These are phyloP conservation scores for Puya raimondii DNA, from an alignment of 176 grass and related monocot species.

Conservation along the genomic window DNA sequence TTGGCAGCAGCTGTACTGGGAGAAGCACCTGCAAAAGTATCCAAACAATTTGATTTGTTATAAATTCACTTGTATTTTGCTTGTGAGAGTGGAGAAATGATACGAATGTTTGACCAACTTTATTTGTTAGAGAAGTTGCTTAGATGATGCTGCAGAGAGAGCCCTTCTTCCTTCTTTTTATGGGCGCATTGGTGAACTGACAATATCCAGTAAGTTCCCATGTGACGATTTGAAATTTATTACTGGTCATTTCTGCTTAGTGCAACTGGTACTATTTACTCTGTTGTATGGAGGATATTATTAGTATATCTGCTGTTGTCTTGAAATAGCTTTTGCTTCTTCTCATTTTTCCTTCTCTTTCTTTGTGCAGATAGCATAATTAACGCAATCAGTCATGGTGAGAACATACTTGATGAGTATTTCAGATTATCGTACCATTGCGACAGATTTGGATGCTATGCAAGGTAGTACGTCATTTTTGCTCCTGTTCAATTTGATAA, in stretches of 20 bases:
- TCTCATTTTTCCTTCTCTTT: neutral
- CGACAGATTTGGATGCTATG: constrained; percentile 46
- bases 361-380: constrained; percentile 35
- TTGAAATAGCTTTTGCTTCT: neutral
- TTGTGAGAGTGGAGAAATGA: neutral
- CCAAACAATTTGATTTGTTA: constrained; percentile 1
- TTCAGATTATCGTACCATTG: constrained; percentile 47
- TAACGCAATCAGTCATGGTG: constrained; percentile 22
- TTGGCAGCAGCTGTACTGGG: constrained; percentile 54
- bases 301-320: constrained; percentile 10
- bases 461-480: constrained; percentile 15
- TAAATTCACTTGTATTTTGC: neutral
- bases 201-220: constrained; percentile 32
- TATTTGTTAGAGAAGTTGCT: constrained; percentile 21
- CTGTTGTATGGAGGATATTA: neutral
- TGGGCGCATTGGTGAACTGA: constrained; percentile 37
- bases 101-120: neutral
- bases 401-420: constrained; percentile 14
- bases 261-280: too few species aligned
- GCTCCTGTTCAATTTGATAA: constrained; percentile 4
- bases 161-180: constrained; percentile 54
- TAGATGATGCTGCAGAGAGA: constrained; percentile 53
- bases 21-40: constrained; percentile 51
- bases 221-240: too few species aligned
- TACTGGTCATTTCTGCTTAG: too few species aligned